These are phyloP conservation scores for Penicillium vulpinum DNA, from an alignment of 2,329 filamentous ascomycete genomes.

Conservation along the genomic window DNA sequence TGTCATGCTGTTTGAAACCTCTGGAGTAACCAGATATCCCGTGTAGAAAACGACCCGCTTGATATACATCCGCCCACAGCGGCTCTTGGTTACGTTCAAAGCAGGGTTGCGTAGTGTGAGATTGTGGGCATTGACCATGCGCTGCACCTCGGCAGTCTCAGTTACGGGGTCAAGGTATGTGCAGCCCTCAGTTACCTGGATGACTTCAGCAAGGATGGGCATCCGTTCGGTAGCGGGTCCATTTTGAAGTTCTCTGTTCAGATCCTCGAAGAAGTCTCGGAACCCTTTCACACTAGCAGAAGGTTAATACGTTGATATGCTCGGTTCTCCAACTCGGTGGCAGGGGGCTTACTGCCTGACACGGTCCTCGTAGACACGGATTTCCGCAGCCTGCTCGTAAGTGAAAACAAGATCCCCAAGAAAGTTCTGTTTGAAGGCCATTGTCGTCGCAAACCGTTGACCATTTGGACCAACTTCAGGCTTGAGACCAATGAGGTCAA, in stretches of 20 bases:
- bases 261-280: constrained; percentile 75
- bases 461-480: constrained; percentile 77
- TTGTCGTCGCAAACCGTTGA: constrained; percentile 76
- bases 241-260: constrained; percentile 64
- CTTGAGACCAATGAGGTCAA: constrained; percentile 87
- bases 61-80: constrained; percentile 62
- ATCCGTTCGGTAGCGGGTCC: constrained; percentile 54
- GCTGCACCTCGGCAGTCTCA: constrained; percentile 82
- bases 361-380: constrained; percentile 67
- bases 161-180: constrained; percentile 73
- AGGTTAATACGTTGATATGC: constrained; percentile 13
- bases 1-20: constrained; percentile 71
- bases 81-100: constrained; percentile 43
- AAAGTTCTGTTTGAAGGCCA: constrained; percentile 89
- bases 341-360: constrained; percentile 53
- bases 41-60: constrained; percentile 90
- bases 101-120: constrained; percentile 31
- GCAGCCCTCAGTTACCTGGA: constrained; percentile 78
- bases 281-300: constrained; percentile 69
- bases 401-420: constrained; percentile 80
- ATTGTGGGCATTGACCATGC: constrained; percentile 88
- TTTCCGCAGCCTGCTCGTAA: constrained; percentile 78
- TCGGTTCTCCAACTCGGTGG: background rate
- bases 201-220: constrained; percentile 73
- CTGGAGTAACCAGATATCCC: constrained; percentile 76